These are phyloP conservation scores for Amanita polypyramis DNA, from an alignment of 768 basidiomycete species.

Conservation along the genomic window DNA sequence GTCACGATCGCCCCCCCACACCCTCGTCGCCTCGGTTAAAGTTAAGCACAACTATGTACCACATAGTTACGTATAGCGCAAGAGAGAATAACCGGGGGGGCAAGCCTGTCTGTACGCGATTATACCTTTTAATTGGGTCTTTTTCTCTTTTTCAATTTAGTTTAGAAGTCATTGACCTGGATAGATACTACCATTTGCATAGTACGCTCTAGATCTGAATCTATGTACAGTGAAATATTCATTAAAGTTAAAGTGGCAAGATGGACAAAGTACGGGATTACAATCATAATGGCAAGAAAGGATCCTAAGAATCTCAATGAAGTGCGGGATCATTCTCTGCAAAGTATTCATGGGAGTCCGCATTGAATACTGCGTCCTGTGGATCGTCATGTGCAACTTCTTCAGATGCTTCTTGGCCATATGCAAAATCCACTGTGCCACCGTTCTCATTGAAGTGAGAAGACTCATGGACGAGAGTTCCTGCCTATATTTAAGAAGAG, in stretches of 20 bases:
- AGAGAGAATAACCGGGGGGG: no score
- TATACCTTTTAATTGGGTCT: no score
- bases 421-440: slow-evolving; percentile 33
- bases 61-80: no score
- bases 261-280: no score
- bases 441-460: slow-evolving; percentile 35
- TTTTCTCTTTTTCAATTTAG: no score
- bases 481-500: slow-evolving; percentile 8
- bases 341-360: slow-evolving; percentile 41
- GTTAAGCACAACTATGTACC: no score
- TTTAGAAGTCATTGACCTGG: not conserved
- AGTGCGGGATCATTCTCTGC: slow-evolving; percentile 35
- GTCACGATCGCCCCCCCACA: no score
- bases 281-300: no score
- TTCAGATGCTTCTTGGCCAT: slow-evolving; percentile 33
- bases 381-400: slow-evolving; percentile 29
- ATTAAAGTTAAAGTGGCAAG: not conserved
- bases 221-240: no score
- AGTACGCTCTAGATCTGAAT: no score
- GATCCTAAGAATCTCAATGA: slow-evolving; percentile 15
- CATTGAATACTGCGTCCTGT: slow-evolving; percentile 28
- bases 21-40: no score
- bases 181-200: not conserved
- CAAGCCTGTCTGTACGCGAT: no score
- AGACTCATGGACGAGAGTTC: slow-evolving; percentile 31